Evolutionary conservation across 805 yeast genomes (phyloP), one percentile per base, ranked within the genome.

Genomic region (Cyberlindnera samutprakarnensis): DNA sequence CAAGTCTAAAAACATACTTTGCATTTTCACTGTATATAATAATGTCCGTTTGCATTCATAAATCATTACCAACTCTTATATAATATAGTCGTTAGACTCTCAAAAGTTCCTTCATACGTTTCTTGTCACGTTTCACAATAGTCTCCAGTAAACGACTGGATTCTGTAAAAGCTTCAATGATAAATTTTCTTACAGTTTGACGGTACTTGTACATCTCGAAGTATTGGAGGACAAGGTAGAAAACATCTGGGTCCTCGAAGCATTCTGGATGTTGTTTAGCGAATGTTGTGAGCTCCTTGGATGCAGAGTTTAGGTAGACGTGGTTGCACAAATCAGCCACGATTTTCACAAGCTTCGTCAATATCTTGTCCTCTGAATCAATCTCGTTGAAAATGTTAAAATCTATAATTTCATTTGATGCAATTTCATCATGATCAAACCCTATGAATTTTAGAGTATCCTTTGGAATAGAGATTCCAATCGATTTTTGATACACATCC

Each of bases 181-280:
- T 59, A 47, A 76, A 79, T 41, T 73, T 66, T 23, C 94, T 60
- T 14, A 73, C 74, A 4, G 72, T 71, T 32, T 71, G 74, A 41
- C 78, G 71, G 54, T 74, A 82, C 29, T 66, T 68, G 63, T 57
- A 86, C 51, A 54, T 62, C 43, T 64, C 81, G 66, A 66, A 66
- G 46, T 62, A 66, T 33, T 57, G 64, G 56, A 64, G 62, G 31
- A 62, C 75, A 47, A 64, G 67, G 53, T 51, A 62, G 49, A 82
- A 75, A 31, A 82, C 54, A 3, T 63, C 70, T 10, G 73, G 68
- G 33, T 67, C 68, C 28, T 70, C 75, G 54, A 84, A 77, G 18
- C 67, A 51, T 7, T 62, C 62, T 1, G 78, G 76, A 34, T 65
- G 58, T 25, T 56, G 59, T 14, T 62, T 56, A 39, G 78, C 72